Conservation (phyloP, 805 yeast species). For the Ogataea neopini region DNA sequence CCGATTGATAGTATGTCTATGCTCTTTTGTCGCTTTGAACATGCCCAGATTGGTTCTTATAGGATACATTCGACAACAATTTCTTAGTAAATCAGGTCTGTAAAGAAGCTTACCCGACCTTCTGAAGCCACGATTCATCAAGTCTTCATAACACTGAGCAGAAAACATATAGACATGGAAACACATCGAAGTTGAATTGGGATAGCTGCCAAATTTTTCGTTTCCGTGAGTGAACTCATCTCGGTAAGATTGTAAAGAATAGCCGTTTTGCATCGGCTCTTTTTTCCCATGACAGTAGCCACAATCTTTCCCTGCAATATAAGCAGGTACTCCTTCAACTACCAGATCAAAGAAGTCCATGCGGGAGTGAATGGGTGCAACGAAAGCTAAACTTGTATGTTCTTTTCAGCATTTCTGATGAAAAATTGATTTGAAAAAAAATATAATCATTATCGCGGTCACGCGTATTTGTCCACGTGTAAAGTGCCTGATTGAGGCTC, state of each 20-base stretch:
- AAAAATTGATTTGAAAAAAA: no score
- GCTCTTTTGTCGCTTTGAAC: constrained; percentile 61
- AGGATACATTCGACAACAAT: constrained; percentile 80
- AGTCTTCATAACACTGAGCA: constrained; percentile 54
- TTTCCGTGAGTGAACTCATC: constrained; percentile 12
- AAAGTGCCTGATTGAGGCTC: no score
- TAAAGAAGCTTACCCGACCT: constrained; percentile 67
- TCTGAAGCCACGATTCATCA: constrained; percentile 75
- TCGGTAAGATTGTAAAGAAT: constrained; percentile 39
- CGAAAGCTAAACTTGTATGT: no score
- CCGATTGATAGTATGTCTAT: constrained; percentile 62
- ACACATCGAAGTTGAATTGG: constrained; percentile 30
- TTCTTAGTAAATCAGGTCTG: constrained; percentile 63
- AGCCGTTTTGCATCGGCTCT: constrained; percentile 32
- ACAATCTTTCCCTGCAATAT: constrained; percentile 51
- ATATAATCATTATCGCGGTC: no score
- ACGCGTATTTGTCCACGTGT: no score
- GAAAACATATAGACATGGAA: constrained; percentile 30
- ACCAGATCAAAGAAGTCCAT: constrained; percentile 22
- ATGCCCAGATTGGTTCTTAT: constrained; percentile 57
- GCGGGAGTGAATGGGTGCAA: no score
- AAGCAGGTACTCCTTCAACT: constrained; percentile 25
- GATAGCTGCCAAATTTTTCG: constrained; percentile 19
- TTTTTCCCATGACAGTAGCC: constrained; percentile 71
- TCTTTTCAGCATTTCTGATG: neutral